phyloP scores from a whole-genome alignment of 2,329 filamentous ascomycete species.

The Rosellinia necatrix region DNA sequence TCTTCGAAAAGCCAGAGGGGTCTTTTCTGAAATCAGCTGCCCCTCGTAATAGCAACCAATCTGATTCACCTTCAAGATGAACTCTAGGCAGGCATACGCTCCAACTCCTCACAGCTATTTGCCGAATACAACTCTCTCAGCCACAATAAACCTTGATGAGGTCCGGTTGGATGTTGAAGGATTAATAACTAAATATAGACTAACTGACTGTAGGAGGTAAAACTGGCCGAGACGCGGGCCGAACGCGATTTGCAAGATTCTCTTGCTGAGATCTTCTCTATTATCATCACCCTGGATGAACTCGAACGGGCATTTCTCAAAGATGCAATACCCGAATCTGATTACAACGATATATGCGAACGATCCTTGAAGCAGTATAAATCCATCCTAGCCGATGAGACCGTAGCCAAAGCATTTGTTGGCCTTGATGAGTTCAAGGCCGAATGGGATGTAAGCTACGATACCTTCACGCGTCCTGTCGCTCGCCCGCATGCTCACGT shows the following conservation, averaged over 20 bases:
- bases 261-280: slow-evolving; percentile 95
- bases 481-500: slow-evolving; percentile 22
- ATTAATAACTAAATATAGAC: neutral
- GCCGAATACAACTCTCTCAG: slow-evolving; percentile 79
- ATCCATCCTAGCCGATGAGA: slow-evolving; percentile 87
- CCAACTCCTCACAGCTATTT: slow-evolving; percentile 91
- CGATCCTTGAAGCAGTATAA: slow-evolving; percentile 95
- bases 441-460: slow-evolving; percentile 76
- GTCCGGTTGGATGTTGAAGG: slow-evolving; percentile 49
- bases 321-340: slow-evolving; percentile 86
- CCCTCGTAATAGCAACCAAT: no score
- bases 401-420: slow-evolving; percentile 84
- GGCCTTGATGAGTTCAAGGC: slow-evolving; percentile 89
- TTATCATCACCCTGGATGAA: slow-evolving; percentile 92
- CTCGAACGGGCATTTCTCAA: slow-evolving; percentile 96
- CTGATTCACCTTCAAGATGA: slow-evolving; percentile 49
- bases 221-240: slow-evolving; percentile 81
- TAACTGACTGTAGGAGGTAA: slow-evolving; percentile 72
- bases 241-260: slow-evolving; percentile 96
- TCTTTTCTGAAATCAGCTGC: no score
- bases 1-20: no score
- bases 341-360: slow-evolving; percentile 96
- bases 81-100: slow-evolving; percentile 74
- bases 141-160: slow-evolving; percentile 92
- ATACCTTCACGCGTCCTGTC: neutral